These are phyloP conservation scores for Ganoderma boninense DNA, from an alignment of 1,284 basidiomycete genomes.

Conservation along the genomic window DNA sequence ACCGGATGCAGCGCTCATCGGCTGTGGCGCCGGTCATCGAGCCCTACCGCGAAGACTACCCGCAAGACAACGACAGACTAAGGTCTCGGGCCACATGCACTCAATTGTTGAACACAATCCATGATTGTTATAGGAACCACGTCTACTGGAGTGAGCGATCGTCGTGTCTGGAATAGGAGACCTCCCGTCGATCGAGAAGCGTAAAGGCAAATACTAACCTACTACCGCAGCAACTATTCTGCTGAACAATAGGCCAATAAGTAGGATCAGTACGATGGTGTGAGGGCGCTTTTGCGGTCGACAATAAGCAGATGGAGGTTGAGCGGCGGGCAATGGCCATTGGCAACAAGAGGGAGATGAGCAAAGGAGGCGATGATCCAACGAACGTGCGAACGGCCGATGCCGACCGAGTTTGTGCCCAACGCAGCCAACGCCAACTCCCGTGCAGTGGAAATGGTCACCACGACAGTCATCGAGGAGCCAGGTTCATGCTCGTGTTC, in stretches of 20 bases:
- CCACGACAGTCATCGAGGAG: too few relatives aligned
- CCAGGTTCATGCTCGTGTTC: too few relatives aligned
- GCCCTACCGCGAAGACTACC: not conserved
- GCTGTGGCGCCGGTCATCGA: constrained; percentile 3
- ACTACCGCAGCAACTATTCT: not conserved
- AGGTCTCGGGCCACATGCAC: not conserved
- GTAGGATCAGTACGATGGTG: not conserved
- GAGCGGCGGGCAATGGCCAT: not conserved
- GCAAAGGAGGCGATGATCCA: not conserved
- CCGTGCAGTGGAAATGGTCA: too few relatives aligned
- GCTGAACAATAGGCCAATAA: not conserved
- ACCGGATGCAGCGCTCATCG: not conserved
- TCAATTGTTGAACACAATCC: not conserved
- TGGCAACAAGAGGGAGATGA: not conserved
- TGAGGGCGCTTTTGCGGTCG: not conserved
- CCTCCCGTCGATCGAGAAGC: not conserved
- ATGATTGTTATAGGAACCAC: not conserved
- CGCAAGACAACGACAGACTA: not conserved
- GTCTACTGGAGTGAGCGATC: not conserved
- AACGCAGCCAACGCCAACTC: too few relatives aligned
- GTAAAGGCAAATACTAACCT: not conserved
- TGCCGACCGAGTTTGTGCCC: not conserved
- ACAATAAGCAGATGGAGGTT: not conserved
- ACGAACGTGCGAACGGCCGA: not conserved
- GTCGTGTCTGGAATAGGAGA: not conserved